phyloP scores from a whole-genome alignment of 441 rosid species.

The Jatropha podagrica region DNA sequence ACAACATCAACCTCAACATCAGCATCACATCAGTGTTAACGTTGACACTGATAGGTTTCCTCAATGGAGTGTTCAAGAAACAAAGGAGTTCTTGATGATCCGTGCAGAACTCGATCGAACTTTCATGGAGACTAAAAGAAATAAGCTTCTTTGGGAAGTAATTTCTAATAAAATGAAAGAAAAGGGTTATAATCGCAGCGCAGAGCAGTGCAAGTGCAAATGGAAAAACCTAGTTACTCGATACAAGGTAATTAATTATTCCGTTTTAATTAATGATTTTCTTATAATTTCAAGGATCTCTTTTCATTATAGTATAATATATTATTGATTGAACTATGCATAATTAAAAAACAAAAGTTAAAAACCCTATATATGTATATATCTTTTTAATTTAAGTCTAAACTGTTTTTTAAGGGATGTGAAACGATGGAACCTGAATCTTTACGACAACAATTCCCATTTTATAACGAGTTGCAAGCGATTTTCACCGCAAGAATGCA shows the following conservation, averaged over 20 bases:
- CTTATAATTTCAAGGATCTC: neutral
- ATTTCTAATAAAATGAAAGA: conserved; percentile 73
- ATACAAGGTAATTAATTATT: conserved; percentile 51
- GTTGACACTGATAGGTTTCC: conserved; percentile 81
- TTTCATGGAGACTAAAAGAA: conserved; percentile 95
- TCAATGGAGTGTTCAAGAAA: conserved; percentile 91
- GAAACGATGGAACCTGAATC: conserved; percentile 79
- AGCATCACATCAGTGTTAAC: conserved; percentile 42
- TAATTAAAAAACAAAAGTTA: neutral
- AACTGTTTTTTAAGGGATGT: conserved; percentile 46
- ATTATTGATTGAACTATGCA: conserved; percentile 6
- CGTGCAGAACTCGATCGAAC: conserved; percentile 77
- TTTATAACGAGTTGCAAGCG: conserved; percentile 67
- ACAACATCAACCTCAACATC: conserved; percentile 39
- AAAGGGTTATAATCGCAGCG: conserved; percentile 74
- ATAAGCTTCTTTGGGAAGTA: conserved; percentile 89
- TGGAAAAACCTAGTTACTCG: conserved; percentile 98
- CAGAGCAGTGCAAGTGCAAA: conserved; percentile 99
- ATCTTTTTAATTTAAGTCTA: neutral
- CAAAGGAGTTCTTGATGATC: conserved; percentile 73
- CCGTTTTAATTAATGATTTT: neutral
- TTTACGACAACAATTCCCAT: conserved; percentile 78
- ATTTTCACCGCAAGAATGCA: conserved; percentile 69
- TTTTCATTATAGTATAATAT: neutral
- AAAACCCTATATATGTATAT: conserved; percentile 17